These are phyloP conservation scores for Oldenlandia corymbosa DNA, from an alignment of 257 asterid genomes.

Conservation along the genomic window DNA sequence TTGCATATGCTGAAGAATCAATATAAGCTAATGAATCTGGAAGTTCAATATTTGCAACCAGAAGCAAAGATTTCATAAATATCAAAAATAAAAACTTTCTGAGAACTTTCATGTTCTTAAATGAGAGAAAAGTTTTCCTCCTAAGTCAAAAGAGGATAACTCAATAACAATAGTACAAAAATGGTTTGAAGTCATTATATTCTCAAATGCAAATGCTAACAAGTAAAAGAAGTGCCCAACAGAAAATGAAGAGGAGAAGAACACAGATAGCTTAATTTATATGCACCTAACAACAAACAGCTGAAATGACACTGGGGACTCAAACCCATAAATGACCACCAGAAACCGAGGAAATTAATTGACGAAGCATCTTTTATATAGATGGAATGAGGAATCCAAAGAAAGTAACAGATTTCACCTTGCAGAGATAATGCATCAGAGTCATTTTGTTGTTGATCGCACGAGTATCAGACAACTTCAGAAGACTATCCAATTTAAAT, in stretches of 20 bases:
- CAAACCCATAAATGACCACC: not conserved
- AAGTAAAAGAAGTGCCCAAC: not conserved
- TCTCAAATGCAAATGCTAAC: not conserved
- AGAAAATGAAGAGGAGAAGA: not conserved
- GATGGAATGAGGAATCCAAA: constrained; percentile 10
- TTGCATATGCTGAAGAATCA: not conserved
- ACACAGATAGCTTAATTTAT: not conserved
- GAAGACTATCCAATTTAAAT: constrained; percentile 95
- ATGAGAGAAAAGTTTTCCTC: not conserved
- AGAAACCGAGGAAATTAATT: not conserved
- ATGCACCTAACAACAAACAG: constrained; percentile 1
- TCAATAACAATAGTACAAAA: not conserved
- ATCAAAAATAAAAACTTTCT: constrained; percentile 3
- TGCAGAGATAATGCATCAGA: constrained; percentile 93
- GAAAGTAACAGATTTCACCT: constrained; percentile 47
- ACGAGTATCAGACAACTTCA: constrained; percentile 96
- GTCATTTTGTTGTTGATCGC: constrained; percentile 98
- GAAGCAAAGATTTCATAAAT: not conserved
- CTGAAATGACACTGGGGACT: not conserved
- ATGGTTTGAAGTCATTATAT: not conserved
- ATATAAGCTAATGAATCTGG: not conserved
- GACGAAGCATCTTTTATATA: not conserved
- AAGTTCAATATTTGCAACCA: not conserved
- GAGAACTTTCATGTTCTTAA: too few relatives aligned
- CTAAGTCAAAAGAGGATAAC: not conserved